Conservation (phyloP, 768 basidiomycete species). For the Scleroderma bovista region DNA sequence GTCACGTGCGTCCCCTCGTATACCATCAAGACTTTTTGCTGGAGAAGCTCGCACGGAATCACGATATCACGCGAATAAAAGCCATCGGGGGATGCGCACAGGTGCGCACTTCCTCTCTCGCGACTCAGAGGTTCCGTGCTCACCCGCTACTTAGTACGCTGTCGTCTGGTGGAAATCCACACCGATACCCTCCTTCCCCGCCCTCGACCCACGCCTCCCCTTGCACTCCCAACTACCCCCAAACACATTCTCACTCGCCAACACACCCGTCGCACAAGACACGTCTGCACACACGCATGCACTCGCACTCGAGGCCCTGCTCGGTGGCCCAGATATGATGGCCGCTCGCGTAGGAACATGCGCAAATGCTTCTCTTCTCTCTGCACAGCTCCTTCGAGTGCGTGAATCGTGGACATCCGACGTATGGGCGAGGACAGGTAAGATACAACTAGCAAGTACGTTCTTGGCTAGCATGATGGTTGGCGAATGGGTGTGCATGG, state of each 20-base stretch:
- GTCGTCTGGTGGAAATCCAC: constrained; percentile 87
- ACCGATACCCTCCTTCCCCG: constrained; percentile 64
- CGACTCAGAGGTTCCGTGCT: neutral
- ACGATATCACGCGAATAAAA: constrained; percentile 67
- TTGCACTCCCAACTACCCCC: constrained; percentile 65
- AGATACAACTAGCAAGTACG: constrained; percentile 71
- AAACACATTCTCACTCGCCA: constrained; percentile 64
- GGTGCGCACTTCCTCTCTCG: constrained; percentile 34
- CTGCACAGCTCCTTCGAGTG: constrained; percentile 72
- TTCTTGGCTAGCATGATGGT: constrained; percentile 67
- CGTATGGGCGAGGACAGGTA: constrained; percentile 73
- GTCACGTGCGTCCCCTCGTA: constrained; percentile 20
- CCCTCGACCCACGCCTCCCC: constrained; percentile 65
- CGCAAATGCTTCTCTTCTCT: constrained; percentile 62
- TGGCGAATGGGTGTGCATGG: constrained; percentile 68
- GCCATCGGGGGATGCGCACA: constrained; percentile 77
- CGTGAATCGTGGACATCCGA: constrained; percentile 76
- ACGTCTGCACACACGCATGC: constrained; percentile 79
- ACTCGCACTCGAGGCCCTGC: constrained; percentile 63
- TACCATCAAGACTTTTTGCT: constrained; percentile 65
- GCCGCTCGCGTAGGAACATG: constrained; percentile 69
- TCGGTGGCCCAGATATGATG: constrained; percentile 77
- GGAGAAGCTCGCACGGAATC: constrained; percentile 64
- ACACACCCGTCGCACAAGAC: constrained; percentile 72
- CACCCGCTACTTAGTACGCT: constrained; percentile 42